Evolutionary conservation across 495 filamentous ascomycete species (phyloP).

Genomic region (Choiromyces venosus): DNA sequence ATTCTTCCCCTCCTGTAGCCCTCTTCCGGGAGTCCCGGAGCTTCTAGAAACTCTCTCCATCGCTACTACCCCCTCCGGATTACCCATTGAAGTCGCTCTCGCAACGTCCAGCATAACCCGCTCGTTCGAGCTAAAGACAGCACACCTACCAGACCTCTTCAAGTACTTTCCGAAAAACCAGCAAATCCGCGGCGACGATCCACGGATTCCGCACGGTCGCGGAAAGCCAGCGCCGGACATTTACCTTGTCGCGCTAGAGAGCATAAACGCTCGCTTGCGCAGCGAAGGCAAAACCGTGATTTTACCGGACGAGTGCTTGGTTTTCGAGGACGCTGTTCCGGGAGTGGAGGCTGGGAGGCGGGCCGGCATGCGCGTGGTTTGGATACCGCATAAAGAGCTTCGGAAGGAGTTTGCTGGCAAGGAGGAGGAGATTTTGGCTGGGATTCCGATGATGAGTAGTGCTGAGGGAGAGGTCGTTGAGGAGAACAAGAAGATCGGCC

Average conservation of each 20-base stretch:
- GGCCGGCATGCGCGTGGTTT: constrained; percentile 92
- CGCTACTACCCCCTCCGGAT: constrained; percentile 37
- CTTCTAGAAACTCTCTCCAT: constrained; percentile 54
- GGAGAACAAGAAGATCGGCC: constrained; percentile 44
- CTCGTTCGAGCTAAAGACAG: constrained; percentile 77
- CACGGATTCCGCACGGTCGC: constrained; percentile 66
- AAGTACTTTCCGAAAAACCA: constrained; percentile 60
- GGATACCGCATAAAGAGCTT: constrained; percentile 81
- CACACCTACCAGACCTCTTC: constrained; percentile 69
- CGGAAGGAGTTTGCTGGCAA: constrained; percentile 67
- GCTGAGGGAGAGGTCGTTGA: constrained; percentile 51
- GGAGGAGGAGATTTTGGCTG: constrained; percentile 79
- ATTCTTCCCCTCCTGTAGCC: constrained; percentile 65
- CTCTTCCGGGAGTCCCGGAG: constrained; percentile 70
- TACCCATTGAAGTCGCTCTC: constrained; percentile 69
- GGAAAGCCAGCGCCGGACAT: constrained; percentile 96
- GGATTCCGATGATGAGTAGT: constrained; percentile 42
- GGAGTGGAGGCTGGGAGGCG: constrained; percentile 86
- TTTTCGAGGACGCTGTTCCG: constrained; percentile 92
- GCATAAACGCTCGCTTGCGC: constrained; percentile 67
- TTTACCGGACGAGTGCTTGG: constrained; percentile 78
- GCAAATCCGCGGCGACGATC: constrained; percentile 79
- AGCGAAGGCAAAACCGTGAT: constrained; percentile 61
- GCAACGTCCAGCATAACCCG: constrained; percentile 67
- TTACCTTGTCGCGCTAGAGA: constrained; percentile 78